These are phyloP conservation scores for Geotrichum siamense DNA, from an alignment of 1,139 yeast species.

Conservation along the genomic window DNA sequence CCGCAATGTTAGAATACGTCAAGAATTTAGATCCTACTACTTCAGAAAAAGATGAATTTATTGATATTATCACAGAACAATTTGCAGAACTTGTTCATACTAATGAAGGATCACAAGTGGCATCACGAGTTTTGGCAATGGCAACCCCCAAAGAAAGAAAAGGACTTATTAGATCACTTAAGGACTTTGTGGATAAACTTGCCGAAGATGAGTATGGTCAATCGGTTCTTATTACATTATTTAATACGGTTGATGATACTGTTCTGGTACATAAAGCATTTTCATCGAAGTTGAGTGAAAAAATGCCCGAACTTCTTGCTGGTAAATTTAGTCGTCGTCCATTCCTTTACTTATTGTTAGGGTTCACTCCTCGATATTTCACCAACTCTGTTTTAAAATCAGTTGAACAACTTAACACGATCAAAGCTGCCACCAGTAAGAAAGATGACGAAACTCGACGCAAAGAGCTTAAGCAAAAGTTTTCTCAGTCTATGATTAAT, in stretches of 20 bases:
- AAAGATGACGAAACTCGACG: conserved; percentile 78
- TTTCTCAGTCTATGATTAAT: conserved; percentile 59
- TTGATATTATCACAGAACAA: conserved; percentile 79
- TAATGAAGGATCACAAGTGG: conserved; percentile 88
- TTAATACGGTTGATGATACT: conserved; percentile 91
- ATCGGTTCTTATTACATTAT: conserved; percentile 65
- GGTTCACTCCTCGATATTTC: conserved; percentile 74
- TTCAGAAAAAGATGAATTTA: conserved; percentile 71
- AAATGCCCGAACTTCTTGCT: conserved; percentile 51
- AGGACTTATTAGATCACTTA: conserved; percentile 60
- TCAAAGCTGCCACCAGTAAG: conserved; percentile 71
- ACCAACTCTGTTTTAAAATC: conserved; percentile 61
- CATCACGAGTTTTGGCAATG: conserved; percentile 66
- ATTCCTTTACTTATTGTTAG: conserved; percentile 59
- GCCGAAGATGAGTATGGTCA: conserved; percentile 84
- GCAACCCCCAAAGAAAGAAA: conserved; percentile 95
- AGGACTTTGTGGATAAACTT: conserved; percentile 64
- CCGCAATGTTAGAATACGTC: conserved; percentile 87
- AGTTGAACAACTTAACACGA: conserved; percentile 51
- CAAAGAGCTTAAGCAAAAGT: conserved; percentile 55
- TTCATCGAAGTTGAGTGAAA: conserved; percentile 48
- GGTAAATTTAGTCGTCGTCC: conserved; percentile 88
- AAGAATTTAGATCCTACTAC: conserved; percentile 50
- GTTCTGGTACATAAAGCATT: conserved; percentile 72
- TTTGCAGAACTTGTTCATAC: conserved; percentile 94